phyloP scores from a whole-genome alignment of 1,284 basidiomycete species.

The Ustilago esculenta region DNA sequence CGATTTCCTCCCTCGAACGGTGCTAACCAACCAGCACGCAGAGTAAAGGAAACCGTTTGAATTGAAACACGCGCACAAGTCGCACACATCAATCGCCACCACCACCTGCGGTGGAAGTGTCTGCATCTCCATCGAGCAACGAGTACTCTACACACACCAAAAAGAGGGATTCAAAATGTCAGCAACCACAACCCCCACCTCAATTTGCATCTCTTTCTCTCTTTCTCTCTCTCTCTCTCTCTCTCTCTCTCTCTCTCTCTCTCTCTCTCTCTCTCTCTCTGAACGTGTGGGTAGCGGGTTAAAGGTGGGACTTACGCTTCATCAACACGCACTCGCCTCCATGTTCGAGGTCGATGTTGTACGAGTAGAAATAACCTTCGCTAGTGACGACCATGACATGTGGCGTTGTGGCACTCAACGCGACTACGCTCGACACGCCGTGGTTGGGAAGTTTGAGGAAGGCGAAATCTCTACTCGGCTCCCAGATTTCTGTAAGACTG shows the following conservation, averaged over 20 bases:
- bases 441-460: constrained; percentile 85
- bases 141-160: constrained; percentile 2
- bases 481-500: constrained; percentile 94
- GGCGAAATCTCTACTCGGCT: constrained; percentile 93
- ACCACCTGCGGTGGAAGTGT: background rate
- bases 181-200: background rate
- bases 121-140: constrained; percentile 9
- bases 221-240: background rate
- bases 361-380: constrained; percentile 94
- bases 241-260: too few species aligned
- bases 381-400: constrained; percentile 97
- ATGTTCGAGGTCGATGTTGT: constrained; percentile 93
- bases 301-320: constrained; percentile 72
- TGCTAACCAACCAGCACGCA: too few species aligned
- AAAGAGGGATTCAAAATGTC: too few species aligned
- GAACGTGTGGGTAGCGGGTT: too few species aligned
- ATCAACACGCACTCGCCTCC: constrained; percentile 94
- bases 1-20: too few species aligned
- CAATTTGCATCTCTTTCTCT: too few species aligned
- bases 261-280: background rate
- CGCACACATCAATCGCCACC: too few species aligned
- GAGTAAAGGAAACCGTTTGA: too few species aligned
- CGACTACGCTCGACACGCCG: constrained; percentile 71
- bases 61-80: too few species aligned
- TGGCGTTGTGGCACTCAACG: constrained; percentile 76